Conservation (phyloP, 306 rosid species). For the Cyclanthera cordifolia region DNA sequence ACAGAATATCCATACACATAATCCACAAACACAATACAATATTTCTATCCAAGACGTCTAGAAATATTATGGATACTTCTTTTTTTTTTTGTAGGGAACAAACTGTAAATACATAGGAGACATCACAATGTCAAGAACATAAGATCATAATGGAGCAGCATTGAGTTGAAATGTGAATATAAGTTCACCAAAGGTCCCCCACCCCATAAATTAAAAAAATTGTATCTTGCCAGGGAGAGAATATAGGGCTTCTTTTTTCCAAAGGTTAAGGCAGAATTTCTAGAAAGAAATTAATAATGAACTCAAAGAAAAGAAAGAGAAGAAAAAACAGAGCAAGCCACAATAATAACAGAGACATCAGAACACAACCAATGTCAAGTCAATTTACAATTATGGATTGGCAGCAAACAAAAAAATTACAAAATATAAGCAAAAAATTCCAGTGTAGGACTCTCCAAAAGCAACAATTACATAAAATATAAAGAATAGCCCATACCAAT, state of each 20-base stretch:
- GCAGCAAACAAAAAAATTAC: no score
- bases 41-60: not conserved
- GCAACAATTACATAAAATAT: slow-evolving; percentile 13
- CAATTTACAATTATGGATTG: not conserved
- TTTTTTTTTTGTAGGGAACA: not conserved
- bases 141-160: not conserved
- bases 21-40: not conserved
- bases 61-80: not conserved
- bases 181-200: not conserved
- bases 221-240: not conserved
- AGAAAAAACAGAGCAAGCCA: not conserved
- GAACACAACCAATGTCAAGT: slow-evolving; percentile 1
- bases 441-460: slow-evolving; percentile 12
- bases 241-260: not conserved
- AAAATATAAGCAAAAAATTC: not conserved
- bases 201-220: not conserved
- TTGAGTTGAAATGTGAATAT: not conserved
- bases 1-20: not conserved
- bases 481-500: slow-evolving; percentile 52
- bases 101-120: not conserved
- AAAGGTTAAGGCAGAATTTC: not conserved
- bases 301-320: not conserved
- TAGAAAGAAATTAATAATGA: not conserved
- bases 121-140: not conserved
- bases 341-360: not conserved